Conservation (phyloP, 768 basidiomycete species). For the Auricularia heimuer region DNA sequence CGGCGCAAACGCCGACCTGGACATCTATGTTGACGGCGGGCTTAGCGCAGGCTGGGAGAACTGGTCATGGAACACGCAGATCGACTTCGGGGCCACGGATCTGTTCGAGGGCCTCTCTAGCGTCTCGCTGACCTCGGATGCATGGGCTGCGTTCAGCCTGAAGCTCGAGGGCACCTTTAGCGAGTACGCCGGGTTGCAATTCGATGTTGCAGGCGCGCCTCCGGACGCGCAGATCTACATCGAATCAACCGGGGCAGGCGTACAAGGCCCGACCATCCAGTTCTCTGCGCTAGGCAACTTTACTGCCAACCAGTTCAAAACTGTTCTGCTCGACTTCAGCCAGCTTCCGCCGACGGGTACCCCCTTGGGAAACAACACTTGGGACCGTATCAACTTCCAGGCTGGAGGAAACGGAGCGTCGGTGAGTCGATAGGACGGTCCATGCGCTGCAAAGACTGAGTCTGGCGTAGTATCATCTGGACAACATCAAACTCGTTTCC, state of each 20-base stretch:
- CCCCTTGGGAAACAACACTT: slow-evolving; percentile 26
- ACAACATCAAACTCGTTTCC: slow-evolving; percentile 36
- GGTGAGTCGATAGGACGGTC: slow-evolving; percentile 1
- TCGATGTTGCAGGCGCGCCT: slow-evolving; percentile 37
- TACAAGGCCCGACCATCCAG: slow-evolving; percentile 29
- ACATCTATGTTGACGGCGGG: slow-evolving; percentile 30
- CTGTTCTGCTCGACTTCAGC: slow-evolving; percentile 38
- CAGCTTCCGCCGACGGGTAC: slow-evolving; percentile 30
- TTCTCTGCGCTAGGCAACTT: slow-evolving; percentile 35
- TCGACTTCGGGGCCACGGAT: slow-evolving; percentile 37
- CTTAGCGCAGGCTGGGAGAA: slow-evolving; percentile 40
- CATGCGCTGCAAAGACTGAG: neutral
- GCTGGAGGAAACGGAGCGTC: slow-evolving; percentile 35
- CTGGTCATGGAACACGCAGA: slow-evolving; percentile 40
- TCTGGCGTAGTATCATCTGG: slow-evolving; percentile 30
- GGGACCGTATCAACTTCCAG: slow-evolving; percentile 44
- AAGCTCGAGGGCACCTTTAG: slow-evolving; percentile 33
- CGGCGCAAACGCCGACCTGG: neutral
- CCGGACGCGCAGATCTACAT: slow-evolving; percentile 36
- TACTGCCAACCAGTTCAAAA: slow-evolving; percentile 29
- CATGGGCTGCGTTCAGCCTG: slow-evolving; percentile 38
- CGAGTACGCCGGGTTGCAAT: slow-evolving; percentile 35
- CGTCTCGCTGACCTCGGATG: slow-evolving; percentile 33
- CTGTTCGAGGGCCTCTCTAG: slow-evolving; percentile 29
- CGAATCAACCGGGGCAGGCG: slow-evolving; percentile 29